Conservation (phyloP, 192 early-diverging fungal genomes). For the Backusella australiensis region DNA sequence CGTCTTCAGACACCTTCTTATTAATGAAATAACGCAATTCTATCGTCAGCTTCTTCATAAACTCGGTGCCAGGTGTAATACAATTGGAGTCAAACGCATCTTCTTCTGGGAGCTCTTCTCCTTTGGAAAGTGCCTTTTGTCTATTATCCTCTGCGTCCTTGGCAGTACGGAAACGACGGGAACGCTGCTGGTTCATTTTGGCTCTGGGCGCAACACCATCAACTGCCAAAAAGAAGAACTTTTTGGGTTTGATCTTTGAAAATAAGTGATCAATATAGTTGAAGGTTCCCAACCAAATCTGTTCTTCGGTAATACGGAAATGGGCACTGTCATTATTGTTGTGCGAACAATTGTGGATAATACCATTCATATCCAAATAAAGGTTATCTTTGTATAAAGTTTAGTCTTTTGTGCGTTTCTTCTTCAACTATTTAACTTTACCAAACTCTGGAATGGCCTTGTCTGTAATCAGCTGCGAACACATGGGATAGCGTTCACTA, state of each 20-base stretch:
- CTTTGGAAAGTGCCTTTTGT: conserved; percentile 63
- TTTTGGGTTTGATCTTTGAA: conserved; percentile 87
- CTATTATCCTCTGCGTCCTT: conserved; percentile 72
- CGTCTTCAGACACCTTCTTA: conserved; percentile 85
- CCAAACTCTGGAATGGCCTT: conserved; percentile 94
- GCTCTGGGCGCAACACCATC: conserved; percentile 97
- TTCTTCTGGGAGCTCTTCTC: conserved; percentile 68
- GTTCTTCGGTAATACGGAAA: conserved; percentile 88
- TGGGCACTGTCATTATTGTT: conserved; percentile 86
- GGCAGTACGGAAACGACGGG: conserved; percentile 93
- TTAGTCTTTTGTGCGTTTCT: background rate
- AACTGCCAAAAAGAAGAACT: conserved; percentile 93
- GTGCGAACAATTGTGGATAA: conserved; percentile 96
- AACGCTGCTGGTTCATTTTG: conserved; percentile 99
- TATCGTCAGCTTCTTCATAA: conserved; percentile 89
- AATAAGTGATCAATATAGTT: conserved; percentile 96
- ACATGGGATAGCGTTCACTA: conserved; percentile 94
- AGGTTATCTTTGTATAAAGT: conserved; percentile 70
- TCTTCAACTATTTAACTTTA: conserved; percentile 26
- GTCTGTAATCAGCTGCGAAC: conserved; percentile 86
- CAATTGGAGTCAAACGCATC: conserved; percentile 94
- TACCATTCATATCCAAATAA: conserved; percentile 99
- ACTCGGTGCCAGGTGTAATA: conserved; percentile 97
- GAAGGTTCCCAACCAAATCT: conserved; percentile 93
- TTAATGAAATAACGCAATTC: conserved; percentile 89